Conservation (phyloP, 1,139 yeast genomes). For the Nematodospora anomalae region DNA sequence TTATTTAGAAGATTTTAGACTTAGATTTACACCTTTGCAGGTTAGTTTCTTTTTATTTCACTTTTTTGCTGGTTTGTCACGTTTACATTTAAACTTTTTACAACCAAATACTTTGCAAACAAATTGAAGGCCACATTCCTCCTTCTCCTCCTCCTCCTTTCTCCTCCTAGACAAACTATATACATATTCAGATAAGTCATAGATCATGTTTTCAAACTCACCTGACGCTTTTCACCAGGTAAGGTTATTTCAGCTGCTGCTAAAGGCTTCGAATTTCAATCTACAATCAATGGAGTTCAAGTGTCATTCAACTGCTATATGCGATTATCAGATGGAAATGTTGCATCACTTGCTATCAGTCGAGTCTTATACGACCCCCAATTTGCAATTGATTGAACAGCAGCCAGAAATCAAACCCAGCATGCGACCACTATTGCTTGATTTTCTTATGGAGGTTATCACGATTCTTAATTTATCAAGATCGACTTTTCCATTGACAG, state of each 20-base stretch:
- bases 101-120: background rate
- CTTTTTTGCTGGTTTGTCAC: background rate
- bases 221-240: conserved; percentile 43
- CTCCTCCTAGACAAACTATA: no score
- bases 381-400: conserved; percentile 44
- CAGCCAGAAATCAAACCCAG: conserved; percentile 52
- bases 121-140: background rate
- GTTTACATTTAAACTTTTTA: background rate
- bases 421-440: conserved; percentile 52
- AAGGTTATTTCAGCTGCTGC: conserved; percentile 31
- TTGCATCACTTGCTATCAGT: conserved; percentile 36
- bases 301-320: conserved; percentile 38
- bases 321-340: conserved; percentile 45
- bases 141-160: background rate
- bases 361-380: conserved; percentile 38
- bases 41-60: background rate
- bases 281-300: conserved; percentile 43
- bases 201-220: conserved; percentile 17
- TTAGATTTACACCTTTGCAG: background rate
- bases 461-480: conserved; percentile 49
- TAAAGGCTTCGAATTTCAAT: conserved; percentile 34
- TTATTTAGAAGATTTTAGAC: background rate
- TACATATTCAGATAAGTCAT: no score
- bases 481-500: conserved; percentile 56
- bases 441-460: conserved; percentile 55